phyloP scores from a whole-genome alignment of 1,284 basidiomycete genomes.

The Microstroma glucosiphilum region DNA sequence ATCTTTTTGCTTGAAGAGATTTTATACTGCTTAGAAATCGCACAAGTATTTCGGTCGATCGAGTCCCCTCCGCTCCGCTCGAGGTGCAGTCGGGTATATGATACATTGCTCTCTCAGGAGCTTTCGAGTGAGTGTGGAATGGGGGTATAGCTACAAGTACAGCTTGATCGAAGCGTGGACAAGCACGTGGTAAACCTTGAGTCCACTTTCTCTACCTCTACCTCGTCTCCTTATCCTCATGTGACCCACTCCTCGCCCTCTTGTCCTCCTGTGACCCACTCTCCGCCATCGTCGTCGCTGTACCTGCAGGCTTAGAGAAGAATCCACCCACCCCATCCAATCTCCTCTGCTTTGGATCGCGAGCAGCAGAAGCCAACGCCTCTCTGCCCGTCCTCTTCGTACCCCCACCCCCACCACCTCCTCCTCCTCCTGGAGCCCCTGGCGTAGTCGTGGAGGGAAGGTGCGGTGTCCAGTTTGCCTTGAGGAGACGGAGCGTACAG shows the following conservation, averaged over 20 bases:
- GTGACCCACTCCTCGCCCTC: too few relatives aligned
- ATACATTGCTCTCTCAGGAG: too few relatives aligned
- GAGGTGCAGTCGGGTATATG: too few relatives aligned
- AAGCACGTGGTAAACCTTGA: not conserved
- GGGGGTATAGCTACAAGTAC: too few relatives aligned
- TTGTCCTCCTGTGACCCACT: too few relatives aligned
- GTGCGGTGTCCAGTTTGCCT: constrained; percentile 5
- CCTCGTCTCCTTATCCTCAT: not conserved
- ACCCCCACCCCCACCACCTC: not conserved
- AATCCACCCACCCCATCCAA: not conserved
- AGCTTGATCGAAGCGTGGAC: not conserved
- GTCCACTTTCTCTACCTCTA: too few relatives aligned
- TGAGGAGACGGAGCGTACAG: not conserved
- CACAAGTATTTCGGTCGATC: too few relatives aligned
- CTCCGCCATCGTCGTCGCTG: not conserved
- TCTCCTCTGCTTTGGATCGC: not conserved
- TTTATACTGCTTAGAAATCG: too few relatives aligned
- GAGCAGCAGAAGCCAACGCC: not conserved
- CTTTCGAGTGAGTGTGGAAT: too few relatives aligned
- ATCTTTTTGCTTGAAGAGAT: too few relatives aligned
- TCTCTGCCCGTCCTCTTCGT: not conserved
- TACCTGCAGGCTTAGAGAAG: not conserved
- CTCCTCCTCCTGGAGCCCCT: not conserved
- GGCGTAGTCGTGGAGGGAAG: not conserved
- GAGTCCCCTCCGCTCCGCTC: too few relatives aligned